phyloP scores from a whole-genome alignment of 495 filamentous ascomycete species.

The Penicillium maclennaniae region DNA sequence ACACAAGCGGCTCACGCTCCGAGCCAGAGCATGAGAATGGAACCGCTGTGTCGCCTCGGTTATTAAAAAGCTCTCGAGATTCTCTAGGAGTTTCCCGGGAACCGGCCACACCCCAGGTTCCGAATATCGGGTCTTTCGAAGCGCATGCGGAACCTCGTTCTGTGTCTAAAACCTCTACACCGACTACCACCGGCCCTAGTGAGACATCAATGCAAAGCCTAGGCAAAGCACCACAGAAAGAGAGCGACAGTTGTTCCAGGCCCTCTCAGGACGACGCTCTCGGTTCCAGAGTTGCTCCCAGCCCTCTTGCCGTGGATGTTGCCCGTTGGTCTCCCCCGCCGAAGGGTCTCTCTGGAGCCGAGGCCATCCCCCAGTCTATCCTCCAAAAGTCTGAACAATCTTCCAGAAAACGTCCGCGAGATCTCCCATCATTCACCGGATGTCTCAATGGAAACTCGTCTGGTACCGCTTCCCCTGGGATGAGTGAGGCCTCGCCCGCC shows the following conservation, averaged over 20 bases:
- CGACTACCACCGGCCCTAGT: not conserved
- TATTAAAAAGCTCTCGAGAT: not conserved
- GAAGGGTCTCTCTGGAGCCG: not conserved
- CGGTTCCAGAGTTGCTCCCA: not conserved
- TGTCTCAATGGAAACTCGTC: not conserved
- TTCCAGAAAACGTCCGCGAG: too few species aligned
- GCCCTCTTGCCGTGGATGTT: not conserved
- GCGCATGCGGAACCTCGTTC: not conserved
- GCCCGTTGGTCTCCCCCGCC: not conserved
- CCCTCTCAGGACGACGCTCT: not conserved
- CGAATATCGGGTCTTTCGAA: not conserved
- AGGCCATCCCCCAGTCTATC: too few species aligned
- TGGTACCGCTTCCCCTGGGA: too few species aligned
- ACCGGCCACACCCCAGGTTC: not conserved
- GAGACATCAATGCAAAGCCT: not conserved
- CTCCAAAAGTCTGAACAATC: too few species aligned
- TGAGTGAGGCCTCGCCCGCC: not conserved
- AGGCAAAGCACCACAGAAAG: not conserved
- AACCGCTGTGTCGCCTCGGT: not conserved
- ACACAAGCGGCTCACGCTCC: not conserved
- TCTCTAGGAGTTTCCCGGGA: not conserved
- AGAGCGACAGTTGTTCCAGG: not conserved
- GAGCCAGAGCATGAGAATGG: not conserved
- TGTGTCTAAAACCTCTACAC: not conserved
- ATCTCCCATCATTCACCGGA: too few species aligned